Base-by-base conservation (phyloP, 768 basidiomycete genomes). In the Suillus decipiens region DNA sequence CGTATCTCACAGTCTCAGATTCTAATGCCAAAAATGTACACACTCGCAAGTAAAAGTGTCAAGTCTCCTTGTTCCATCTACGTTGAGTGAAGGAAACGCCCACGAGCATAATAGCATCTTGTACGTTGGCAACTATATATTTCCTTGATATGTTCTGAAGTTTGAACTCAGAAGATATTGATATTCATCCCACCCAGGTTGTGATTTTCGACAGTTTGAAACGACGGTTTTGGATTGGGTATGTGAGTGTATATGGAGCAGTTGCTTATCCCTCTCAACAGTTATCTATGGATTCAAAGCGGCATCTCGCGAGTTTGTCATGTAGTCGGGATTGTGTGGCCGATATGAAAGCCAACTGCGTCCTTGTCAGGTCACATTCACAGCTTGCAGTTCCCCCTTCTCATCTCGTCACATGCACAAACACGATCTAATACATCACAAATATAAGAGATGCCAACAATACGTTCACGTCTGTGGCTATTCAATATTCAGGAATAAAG, bases 41-140 rank as follows among this genome's bases (percentile, higher is more conserved):
- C 66, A 75, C 74, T 57, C 12, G 89, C 79, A 59, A 96, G 80
- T 54, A 82, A 81, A 64, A 90, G 85, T 0, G 86, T 87, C 61
- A 95, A 81, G 22, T 90, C 93, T 67, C 81, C 71, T 37, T 73
- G 74, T 33, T 81, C 80, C 86, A 92, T 34, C 78, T 81, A 42
- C 80, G 80, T 69, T 93, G 87, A 0, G 93, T 94, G 64, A 94
- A 82, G 9, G 91, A 92, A 71, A 94, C 93, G 4, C 93, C 93
- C 61, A 94, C 84, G 17, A 92, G 84, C 77, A 94, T 80, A 61
- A 93, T 84, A 3, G 76, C 79, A 72, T 92, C 89, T 62, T 89
- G 84, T 5, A 84, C 77, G 59, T 73, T 72, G 8, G 84, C 84
- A 24, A 83, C 80, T 88, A 91, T 90, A 9, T 60, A 60, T 58